Evolutionary conservation across 768 basidiomycete species (phyloP), one percentile per base, ranked within the genome.

Genomic region (Rossbeevera mucosa): DNA sequence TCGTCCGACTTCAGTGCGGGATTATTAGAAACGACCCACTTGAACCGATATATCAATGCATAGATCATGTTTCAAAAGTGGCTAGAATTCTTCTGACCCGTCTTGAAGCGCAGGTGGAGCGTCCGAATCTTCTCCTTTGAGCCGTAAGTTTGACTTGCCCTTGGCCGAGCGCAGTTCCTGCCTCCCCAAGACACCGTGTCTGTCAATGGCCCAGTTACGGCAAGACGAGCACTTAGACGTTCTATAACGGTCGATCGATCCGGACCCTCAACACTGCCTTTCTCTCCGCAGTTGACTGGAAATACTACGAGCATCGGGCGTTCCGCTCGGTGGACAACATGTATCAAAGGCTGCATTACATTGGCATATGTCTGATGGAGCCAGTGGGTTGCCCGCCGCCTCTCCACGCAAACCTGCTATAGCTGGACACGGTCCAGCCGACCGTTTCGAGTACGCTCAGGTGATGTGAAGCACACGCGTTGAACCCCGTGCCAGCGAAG

Each of bases 401-500:
- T 58, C 53, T 60, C 42, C 22, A 55, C 44, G 54, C 29, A 36
- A 52, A 51, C 26, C 46, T 36, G 24, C 57, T 20, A 53, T 59
- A 56, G 49, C 44, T 16, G 54, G 59, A 41, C 49, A 28, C 29
- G 48, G 18, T 42, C 44, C n/a, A 46, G 50, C 21, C 18, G 42
- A 52, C 59, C 51, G 30, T 57, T 57, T 62, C 51, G 41, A 59
- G 62, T 48, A 43, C 51, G 21, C 47, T 64, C 56, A 21, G 62
- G 52, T 45, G 47, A 53, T 46, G 54, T 59, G 52, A 53, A 56
- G 44, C 22, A 49, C 61, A 52, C 28, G 21, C 48, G 38, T 66
- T 65, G 59, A 66, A 61, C 54, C 59, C 64, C 64, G 64, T 64
- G 47, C 11, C 40, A 42, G 52, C 41, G 64, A 57, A 61, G 59